phyloP scores from a whole-genome alignment of 345 rosid genomes.

The Brassica juncea region DNA sequence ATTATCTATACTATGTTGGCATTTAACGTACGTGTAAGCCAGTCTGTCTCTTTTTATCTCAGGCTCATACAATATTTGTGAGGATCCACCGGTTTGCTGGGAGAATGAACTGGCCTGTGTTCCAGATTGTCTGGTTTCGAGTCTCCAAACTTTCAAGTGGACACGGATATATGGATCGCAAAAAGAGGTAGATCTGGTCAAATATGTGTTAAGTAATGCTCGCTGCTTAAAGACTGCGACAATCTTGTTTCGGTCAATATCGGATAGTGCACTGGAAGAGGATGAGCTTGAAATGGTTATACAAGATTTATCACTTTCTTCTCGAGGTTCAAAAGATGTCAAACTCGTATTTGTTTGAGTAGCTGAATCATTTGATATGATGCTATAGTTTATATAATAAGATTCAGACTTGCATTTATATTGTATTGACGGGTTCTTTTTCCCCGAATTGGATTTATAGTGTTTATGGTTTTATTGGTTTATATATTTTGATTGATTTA shows the following conservation, averaged over 20 bases:
- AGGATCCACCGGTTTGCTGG: not conserved
- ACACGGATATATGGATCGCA: not conserved
- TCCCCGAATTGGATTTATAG: too few species aligned
- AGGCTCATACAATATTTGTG: not conserved
- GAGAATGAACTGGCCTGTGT: not conserved
- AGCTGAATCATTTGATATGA: not conserved
- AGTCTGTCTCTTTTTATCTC: not conserved
- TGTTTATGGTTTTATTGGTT: too few species aligned
- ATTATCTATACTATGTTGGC: not conserved
- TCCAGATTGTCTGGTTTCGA: conserved; percentile 10
- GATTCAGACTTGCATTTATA: not conserved
- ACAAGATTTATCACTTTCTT: not conserved
- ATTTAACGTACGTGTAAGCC: not conserved
- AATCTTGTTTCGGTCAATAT: not conserved
- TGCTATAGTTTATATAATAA: not conserved
- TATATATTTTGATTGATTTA: too few species aligned
- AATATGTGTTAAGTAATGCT: not conserved
- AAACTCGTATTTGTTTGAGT: not conserved
- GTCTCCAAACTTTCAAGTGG: conserved; percentile 18
- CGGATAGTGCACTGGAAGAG: not conserved
- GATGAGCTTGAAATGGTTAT: not conserved
- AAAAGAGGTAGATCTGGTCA: not conserved
- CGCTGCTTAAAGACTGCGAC: conserved; percentile 13
- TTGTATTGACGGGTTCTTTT: too few species aligned
- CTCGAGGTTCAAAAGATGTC: not conserved